Evolutionary conservation across 768 basidiomycete genomes (phyloP).

Genomic region (Podaxis carcinomalis): DNA sequence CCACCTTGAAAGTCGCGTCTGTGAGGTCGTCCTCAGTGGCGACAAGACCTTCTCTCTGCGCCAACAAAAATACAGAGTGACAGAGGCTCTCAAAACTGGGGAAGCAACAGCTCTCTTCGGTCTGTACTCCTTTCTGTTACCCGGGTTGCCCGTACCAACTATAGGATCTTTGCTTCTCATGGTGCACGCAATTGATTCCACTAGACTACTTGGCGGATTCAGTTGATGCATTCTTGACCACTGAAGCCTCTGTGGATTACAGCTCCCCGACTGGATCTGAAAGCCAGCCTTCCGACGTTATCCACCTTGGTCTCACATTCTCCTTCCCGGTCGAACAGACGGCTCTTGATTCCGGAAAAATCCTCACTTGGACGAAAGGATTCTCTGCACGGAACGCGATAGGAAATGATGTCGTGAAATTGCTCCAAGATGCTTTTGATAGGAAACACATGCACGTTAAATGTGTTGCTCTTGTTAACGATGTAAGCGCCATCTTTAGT

Average conservation of each 20-base stretch:
- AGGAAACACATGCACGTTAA: slow-evolving; percentile 88
- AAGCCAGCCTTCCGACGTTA: slow-evolving; percentile 25
- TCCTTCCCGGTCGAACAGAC: slow-evolving; percentile 98
- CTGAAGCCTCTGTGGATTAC: slow-evolving; percentile 43
- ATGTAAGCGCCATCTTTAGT: slow-evolving; percentile 47
- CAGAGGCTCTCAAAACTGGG: slow-evolving; percentile 88
- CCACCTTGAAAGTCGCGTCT: slow-evolving; percentile 69
- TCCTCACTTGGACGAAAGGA: slow-evolving; percentile 95
- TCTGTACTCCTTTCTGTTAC: slow-evolving; percentile 26
- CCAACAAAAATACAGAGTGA: slow-evolving; percentile 97
- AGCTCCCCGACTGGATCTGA: slow-evolving; percentile 20
- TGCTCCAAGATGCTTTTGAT: slow-evolving; percentile 91
- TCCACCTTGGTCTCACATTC: slow-evolving; percentile 87
- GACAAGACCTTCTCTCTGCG: slow-evolving; percentile 84
- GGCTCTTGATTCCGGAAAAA: slow-evolving; percentile 83
- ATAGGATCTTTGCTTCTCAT: neutral
- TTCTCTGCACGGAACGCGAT: slow-evolving; percentile 89
- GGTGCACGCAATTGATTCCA: neutral
- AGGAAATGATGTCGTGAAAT: slow-evolving; percentile 83
- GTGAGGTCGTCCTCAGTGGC: slow-evolving; percentile 89
- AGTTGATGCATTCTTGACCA: slow-evolving; percentile 90
- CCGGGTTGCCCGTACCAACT: neutral
- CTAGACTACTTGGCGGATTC: slow-evolving; percentile 97
- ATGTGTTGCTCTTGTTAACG: slow-evolving; percentile 91
- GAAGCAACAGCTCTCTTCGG: slow-evolving; percentile 87